Percentiles rank a stretch among this genome's conserved stretches.
Conservation (phyloP, 352 stramenopile species). For the Phytophthora cryptogea region DNA sequence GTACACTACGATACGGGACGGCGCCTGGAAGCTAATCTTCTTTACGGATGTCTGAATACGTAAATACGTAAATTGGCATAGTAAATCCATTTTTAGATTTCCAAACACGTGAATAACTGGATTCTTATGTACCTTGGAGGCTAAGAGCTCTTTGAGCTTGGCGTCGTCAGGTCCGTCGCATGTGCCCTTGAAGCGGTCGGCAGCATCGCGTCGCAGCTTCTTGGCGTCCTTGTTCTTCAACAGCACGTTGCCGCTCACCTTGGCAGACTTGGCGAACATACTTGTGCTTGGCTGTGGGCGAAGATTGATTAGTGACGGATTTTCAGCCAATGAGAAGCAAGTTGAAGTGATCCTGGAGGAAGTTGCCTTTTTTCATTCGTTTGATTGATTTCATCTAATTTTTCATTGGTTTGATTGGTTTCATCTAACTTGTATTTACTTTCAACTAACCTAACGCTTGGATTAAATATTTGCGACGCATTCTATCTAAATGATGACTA, state of each 20-base stretch:
- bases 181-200: slow-evolving; percentile 32
- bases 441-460: background rate
- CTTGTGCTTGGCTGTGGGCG: background rate
- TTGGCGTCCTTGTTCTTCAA: slow-evolving; percentile 88
- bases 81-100: background rate
- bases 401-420: too few species aligned
- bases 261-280: slow-evolving; percentile 85
- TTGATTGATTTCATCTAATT: background rate
- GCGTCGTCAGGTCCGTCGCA: slow-evolving; percentile 41
- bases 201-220: slow-evolving; percentile 76
- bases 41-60: slow-evolving; percentile 45
- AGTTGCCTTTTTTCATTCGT: background rate
- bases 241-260: slow-evolving; percentile 78
- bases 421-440: background rate
- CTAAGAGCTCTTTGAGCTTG: slow-evolving; percentile 44
- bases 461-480: slow-evolving; percentile 14
- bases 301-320: background rate
- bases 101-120: background rate
- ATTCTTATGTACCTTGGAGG: slow-evolving; percentile 42
- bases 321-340: background rate
- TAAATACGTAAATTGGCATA: slow-evolving; percentile 3
- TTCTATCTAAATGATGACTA: slow-evolving; percentile 35
- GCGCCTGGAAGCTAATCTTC: slow-evolving; percentile 80
- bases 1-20: slow-evolving; percentile 77
- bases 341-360: background rate